Conservation (phyloP, 2,329 filamentous ascomycete species). For the Pseudocercospora fijiensis region DNA sequence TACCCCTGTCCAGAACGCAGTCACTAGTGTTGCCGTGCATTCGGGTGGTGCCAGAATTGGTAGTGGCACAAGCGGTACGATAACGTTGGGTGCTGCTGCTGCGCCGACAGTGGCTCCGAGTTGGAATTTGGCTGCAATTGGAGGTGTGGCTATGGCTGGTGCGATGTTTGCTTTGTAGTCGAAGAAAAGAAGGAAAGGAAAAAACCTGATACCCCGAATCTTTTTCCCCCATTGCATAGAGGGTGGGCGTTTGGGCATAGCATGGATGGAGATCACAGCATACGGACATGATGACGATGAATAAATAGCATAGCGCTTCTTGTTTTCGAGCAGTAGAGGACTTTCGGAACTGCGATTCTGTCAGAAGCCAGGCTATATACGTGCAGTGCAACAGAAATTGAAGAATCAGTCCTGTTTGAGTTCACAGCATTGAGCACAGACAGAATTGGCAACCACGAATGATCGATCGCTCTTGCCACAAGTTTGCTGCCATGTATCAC, state of each 20-base stretch:
- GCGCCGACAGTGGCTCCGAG: slow-evolving; percentile 31
- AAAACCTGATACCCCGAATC: background rate
- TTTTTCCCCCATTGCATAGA: background rate
- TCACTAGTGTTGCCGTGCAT: slow-evolving; percentile 48
- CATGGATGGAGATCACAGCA: background rate
- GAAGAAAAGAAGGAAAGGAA: background rate
- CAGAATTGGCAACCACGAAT: background rate
- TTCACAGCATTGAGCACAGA: background rate
- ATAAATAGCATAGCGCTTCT: no score
- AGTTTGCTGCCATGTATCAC: background rate
- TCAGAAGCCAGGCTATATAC: background rate
- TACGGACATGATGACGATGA: background rate
- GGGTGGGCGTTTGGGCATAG: background rate
- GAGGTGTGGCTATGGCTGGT: slow-evolving; percentile 14
- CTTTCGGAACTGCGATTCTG: background rate
- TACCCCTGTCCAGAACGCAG: slow-evolving; percentile 51
- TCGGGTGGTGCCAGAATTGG: slow-evolving; percentile 47
- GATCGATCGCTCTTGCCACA: background rate
- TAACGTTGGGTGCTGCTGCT: slow-evolving; percentile 18
- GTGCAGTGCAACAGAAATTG: background rate
- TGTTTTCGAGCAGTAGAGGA: no score
- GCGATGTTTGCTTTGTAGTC: slow-evolving; percentile 9
- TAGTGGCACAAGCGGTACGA: slow-evolving; percentile 17
- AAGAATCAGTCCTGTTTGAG: background rate
- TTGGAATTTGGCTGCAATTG: slow-evolving; percentile 28